Evolutionary conservation across 2,329 filamentous ascomycete genomes (phyloP).

Genomic region (Fusarium mundagurra): DNA sequence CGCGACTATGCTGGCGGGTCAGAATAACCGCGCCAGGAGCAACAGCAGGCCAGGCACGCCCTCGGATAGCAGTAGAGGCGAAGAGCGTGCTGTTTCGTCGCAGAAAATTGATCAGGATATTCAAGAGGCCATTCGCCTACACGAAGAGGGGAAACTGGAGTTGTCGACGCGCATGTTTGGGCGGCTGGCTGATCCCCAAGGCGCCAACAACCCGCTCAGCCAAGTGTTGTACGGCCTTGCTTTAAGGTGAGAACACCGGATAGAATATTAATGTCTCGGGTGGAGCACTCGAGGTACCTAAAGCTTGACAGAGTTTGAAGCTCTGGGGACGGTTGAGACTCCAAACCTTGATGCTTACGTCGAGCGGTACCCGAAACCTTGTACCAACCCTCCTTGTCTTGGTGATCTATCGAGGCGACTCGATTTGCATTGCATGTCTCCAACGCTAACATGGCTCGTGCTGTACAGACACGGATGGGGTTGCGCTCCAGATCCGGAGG

Average conservation of each 20-base stretch:
- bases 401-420: not conserved
- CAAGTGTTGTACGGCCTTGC: constrained; percentile 97
- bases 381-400: not conserved
- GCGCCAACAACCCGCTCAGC: constrained; percentile 90
- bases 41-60: constrained; percentile 52
- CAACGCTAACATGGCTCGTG: constrained; percentile 29
- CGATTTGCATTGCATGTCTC: not conserved
- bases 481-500: constrained; percentile 74
- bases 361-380: not conserved
- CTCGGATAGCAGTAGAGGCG: constrained; percentile 37
- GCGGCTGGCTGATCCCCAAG: constrained; percentile 81
- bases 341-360: constrained; percentile 9
- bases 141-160: constrained; percentile 84
- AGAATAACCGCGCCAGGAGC: constrained; percentile 61
- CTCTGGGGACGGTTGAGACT: constrained; percentile 6
- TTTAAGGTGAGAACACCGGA: constrained; percentile 66
- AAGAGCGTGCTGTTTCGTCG: constrained; percentile 51
- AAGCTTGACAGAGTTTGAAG: constrained; percentile 9
- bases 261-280: constrained; percentile 21
- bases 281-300: not conserved
- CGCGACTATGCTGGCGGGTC: constrained; percentile 85
- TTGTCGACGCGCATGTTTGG: constrained; percentile 88
- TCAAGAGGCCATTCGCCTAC: constrained; percentile 93
- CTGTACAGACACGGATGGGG: constrained; percentile 87
- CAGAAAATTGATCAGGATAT: constrained; percentile 75